phyloP scores from a whole-genome alignment of 2,329 filamentous ascomycete species.

The Clonostachys rosea region DNA sequence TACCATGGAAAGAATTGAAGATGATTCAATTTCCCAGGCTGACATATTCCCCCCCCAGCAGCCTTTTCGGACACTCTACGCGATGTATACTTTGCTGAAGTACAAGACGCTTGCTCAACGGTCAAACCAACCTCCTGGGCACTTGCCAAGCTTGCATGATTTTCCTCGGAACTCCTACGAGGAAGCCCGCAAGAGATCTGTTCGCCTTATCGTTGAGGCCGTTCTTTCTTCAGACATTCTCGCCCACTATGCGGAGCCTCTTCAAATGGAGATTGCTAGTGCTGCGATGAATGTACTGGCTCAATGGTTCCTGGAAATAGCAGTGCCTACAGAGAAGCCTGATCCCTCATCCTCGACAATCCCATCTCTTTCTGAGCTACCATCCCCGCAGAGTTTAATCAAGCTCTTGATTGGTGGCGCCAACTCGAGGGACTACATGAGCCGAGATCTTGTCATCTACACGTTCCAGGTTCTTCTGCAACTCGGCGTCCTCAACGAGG shows the following conservation, averaged over 20 bases:
- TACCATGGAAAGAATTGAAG: slow-evolving; percentile 54
- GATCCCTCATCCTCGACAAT: too few species aligned
- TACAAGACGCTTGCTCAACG: slow-evolving; percentile 40
- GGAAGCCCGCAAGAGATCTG: background rate
- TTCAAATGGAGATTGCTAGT: background rate
- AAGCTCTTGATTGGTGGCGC: too few species aligned
- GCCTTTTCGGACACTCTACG: slow-evolving; percentile 71
- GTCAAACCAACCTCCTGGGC: background rate
- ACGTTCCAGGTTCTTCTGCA: too few species aligned
- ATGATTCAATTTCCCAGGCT: slow-evolving; percentile 42
- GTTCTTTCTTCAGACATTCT: background rate
- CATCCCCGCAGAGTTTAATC: too few species aligned
- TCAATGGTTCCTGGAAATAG: background rate
- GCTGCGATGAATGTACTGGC: background rate
- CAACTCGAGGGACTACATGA: too few species aligned
- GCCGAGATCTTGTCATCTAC: too few species aligned
- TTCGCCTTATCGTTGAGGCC: background rate
- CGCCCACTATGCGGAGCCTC: background rate
- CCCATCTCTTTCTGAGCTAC: too few species aligned
- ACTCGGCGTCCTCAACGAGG: too few species aligned
- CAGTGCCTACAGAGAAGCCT: too few species aligned
- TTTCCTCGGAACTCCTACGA: background rate
- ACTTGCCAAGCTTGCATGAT: background rate
- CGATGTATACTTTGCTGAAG: slow-evolving; percentile 60
- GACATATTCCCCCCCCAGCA: slow-evolving; percentile 65